Conservation (phyloP, 768 basidiomycete genomes). For the Lactarius quietus region DNA sequence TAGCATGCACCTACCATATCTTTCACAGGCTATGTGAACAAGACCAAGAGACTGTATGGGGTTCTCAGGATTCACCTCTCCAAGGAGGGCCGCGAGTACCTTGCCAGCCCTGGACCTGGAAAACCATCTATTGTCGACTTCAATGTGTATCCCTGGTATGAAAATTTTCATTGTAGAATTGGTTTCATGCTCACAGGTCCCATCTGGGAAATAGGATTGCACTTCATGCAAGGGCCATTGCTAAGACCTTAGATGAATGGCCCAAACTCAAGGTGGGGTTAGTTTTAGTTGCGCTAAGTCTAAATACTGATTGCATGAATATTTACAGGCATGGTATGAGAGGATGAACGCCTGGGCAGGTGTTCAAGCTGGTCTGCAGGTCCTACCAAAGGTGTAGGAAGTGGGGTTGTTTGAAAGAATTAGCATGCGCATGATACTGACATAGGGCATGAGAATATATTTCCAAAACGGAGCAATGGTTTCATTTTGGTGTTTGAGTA, state of each 20-base stretch:
- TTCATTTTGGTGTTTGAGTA: neutral
- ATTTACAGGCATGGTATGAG: conserved; percentile 39
- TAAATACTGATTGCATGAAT: neutral
- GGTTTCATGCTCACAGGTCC: neutral
- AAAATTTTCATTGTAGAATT: conserved; percentile 1
- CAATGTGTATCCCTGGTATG: conserved; percentile 61
- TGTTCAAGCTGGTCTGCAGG: conserved; percentile 34
- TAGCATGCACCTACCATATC: conserved; percentile 19
- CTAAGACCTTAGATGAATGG: conserved; percentile 58
- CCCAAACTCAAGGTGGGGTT: conserved; percentile 53
- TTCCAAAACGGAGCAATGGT: neutral
- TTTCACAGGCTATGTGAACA: conserved; percentile 64
- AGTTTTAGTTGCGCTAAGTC: neutral
- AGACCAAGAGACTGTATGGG: conserved; percentile 79
- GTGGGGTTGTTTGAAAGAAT: too few relatives aligned
- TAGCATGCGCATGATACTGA: neutral
- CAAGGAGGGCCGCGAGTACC: conserved; percentile 64
- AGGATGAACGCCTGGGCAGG: conserved; percentile 37
- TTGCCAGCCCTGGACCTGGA: conserved; percentile 71
- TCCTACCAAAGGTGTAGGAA: conserved; percentile 38
- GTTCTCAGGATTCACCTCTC: conserved; percentile 73
- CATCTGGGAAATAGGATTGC: conserved; percentile 46
- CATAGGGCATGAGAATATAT: conserved; percentile 29
- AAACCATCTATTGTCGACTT: conserved; percentile 70
- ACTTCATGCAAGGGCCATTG: conserved; percentile 43